Conservation (phyloP, 495 filamentous ascomycete genomes). For the Wilcoxina mikolae region DNA sequence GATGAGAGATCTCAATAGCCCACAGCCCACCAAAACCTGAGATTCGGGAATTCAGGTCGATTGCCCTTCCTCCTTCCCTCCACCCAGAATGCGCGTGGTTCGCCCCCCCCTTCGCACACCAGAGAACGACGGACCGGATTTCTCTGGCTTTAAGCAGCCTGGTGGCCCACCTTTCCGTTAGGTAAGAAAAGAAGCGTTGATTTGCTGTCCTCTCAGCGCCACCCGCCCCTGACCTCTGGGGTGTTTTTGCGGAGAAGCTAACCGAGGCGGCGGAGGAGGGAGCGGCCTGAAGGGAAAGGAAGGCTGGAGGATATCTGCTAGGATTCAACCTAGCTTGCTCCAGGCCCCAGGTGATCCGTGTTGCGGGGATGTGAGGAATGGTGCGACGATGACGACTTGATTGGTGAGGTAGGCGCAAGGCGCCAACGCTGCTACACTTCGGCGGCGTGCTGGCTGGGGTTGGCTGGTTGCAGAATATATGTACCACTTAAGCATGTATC, state of each 20-base stretch:
- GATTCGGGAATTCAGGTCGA: too few relatives aligned
- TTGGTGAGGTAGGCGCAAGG: neutral
- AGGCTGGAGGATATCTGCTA: neutral
- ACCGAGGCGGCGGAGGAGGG: neutral
- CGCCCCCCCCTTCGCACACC: too few relatives aligned
- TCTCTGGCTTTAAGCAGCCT: neutral
- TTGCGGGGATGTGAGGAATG: neutral
- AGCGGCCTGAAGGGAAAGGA: neutral
- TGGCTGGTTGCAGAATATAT: slow-evolving; percentile 1
- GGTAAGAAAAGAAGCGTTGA: too few relatives aligned
- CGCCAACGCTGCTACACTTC: slow-evolving; percentile 3
- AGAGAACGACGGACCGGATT: too few relatives aligned
- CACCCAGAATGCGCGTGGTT: too few relatives aligned
- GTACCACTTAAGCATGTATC: neutral
- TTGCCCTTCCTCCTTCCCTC: too few relatives aligned
- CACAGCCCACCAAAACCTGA: too few relatives aligned
- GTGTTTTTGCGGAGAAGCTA: neutral
- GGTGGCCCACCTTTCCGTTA: neutral
- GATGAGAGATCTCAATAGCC: too few relatives aligned
- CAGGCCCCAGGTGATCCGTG: neutral
- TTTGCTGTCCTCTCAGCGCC: neutral
- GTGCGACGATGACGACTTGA: neutral
- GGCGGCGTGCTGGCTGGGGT: neutral
- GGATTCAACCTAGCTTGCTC: neutral
- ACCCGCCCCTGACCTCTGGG: neutral